Evolutionary conservation across 768 basidiomycete species (phyloP), one percentile per base, ranked within the genome.

Genomic region (Coprinellus aureogranulatus): DNA sequence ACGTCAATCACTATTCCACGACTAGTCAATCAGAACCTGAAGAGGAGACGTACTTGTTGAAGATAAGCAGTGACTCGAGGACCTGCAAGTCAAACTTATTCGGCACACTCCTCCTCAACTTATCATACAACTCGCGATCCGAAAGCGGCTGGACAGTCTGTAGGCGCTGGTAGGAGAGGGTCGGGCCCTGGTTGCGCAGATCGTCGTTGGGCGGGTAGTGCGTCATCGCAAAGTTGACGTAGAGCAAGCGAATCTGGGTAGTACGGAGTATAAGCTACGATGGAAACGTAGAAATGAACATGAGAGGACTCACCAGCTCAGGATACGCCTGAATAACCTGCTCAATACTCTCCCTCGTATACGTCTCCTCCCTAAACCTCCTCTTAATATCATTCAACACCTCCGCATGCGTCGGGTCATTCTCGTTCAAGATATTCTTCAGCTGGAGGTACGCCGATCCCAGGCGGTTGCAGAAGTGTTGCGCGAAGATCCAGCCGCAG

Each of bases 401-500:
- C 63, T 96, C 93, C 4, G 91, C 94, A 65, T 98, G 97, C 12
- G 84, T 76, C 2, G 95, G 80, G 71, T 98, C 94, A 46, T 82
- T 78, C 74, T 98, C 97, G 71, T 98, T 87, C 47, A 99, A 76
- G n/a, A 92, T 78, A 67, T 92, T 93, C 77, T 86, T 91, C 60
- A 99, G 83, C 46, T 90, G 89, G 48, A 95, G 81, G 71, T 98
- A 99, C 12, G 94, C 85, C 5, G 89, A 78, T 25, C 96, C 96
- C 26, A 99, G 85, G 26, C 95, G 87, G 73, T 97, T 98, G 71
- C 93, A 95, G 76, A 98, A 98, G 70, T 98, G 94, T 71, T 97
- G 95, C 3, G 95, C 94, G 67, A 99, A 98, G 65, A 98, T 85
- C 95, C 95, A 98, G 28, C 93, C 97, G 63, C 86, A 93, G 70